phyloP scores from a whole-genome alignment of 371 early-diverging fungal species.

The Quaeritorhiza haematococci region DNA sequence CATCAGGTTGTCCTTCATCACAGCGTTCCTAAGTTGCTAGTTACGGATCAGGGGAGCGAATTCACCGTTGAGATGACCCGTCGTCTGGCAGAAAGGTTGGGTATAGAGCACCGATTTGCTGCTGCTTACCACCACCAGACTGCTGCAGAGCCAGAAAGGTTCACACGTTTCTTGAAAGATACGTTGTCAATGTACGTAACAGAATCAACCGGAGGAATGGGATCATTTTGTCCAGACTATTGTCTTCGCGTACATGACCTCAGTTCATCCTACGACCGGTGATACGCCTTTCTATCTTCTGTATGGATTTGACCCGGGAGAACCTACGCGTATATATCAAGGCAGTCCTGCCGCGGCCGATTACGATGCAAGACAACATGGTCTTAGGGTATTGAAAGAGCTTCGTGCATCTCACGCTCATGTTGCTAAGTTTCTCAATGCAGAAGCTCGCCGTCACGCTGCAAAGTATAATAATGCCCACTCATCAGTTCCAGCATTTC shows the following conservation, averaged over 20 bases:
- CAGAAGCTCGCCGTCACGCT: too few relatives aligned
- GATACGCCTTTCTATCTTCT: not conserved
- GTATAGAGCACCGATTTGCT: not conserved
- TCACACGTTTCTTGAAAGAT: not conserved
- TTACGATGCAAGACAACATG: not conserved
- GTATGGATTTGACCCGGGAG: slow-evolving; percentile 1
- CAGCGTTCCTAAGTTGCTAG: not conserved
- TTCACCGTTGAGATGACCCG: not conserved
- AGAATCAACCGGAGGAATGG: not conserved
- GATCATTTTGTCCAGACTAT: not conserved
- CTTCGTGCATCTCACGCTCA: too few relatives aligned
- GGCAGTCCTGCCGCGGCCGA: not conserved
- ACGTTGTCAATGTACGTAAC: not conserved
- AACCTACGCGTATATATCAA: not conserved
- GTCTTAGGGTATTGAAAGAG: too few relatives aligned
- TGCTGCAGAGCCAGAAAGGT: not conserved
- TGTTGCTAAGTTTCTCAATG: too few relatives aligned
- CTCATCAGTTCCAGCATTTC: too few relatives aligned
- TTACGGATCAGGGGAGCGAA: not conserved
- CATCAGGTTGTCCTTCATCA: not conserved
- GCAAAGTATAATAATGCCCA: too few relatives aligned
- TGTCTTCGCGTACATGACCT: not conserved
- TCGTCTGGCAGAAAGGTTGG: not conserved
- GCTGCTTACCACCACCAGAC: not conserved
- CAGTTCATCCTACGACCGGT: not conserved